phyloP scores from a whole-genome alignment of 176 grass and related monocot species.

The Alloteropsis semialata region DNA sequence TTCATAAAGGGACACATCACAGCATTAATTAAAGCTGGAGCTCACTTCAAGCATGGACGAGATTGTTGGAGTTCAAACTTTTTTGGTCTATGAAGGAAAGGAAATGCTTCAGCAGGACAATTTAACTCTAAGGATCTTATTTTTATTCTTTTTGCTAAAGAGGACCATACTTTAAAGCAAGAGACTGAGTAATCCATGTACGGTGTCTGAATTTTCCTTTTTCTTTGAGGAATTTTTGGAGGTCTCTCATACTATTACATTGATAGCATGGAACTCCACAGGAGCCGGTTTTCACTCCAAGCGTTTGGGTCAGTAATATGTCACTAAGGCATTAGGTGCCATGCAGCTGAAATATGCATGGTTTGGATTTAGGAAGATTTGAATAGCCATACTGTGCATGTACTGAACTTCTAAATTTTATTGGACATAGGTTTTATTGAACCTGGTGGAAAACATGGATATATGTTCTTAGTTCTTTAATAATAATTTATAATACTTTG shows the following conservation, averaged over 20 bases:
- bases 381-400: neutral
- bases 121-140: neutral
- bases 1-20: neutral
- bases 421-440: neutral
- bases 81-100: neutral
- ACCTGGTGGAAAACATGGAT: neutral
- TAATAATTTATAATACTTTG: neutral
- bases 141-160: constrained; percentile 12
- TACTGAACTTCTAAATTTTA: neutral
- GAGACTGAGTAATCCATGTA: neutral
- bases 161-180: neutral
- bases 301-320: constrained; percentile 1
- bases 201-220: neutral
- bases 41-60: neutral
- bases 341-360: neutral
- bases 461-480: neutral
- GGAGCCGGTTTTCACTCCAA: neutral
- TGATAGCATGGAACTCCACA: neutral
- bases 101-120: neutral
- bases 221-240: neutral
- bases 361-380: neutral
- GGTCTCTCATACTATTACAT: neutral
- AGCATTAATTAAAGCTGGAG: neutral
- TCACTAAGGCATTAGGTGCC: neutral
- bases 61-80: neutral